Evolutionary conservation across 148 eudicot genomes (phyloP).

Genomic region (Arbutus unedo): DNA sequence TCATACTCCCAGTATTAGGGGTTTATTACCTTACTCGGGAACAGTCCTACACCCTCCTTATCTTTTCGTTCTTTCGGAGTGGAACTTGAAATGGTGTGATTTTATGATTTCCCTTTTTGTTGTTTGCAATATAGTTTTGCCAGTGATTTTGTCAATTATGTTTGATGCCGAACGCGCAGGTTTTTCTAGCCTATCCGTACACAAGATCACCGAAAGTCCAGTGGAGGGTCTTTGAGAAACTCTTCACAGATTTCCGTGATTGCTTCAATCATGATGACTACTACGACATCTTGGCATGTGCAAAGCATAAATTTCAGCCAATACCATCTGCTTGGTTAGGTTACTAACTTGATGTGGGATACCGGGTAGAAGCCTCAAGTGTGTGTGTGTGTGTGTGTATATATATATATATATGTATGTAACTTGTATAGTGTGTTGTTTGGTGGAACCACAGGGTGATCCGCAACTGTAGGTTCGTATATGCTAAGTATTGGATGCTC

Average conservation of each 20-base stretch:
- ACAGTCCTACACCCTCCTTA: background rate
- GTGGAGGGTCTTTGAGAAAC: slow-evolving; percentile 74
- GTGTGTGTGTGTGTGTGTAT: too few relatives aligned
- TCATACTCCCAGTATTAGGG: background rate
- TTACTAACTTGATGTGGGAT: slow-evolving; percentile 30
- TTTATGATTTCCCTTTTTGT: background rate
- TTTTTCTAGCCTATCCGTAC: slow-evolving; percentile 66
- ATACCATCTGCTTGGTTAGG: slow-evolving; percentile 77
- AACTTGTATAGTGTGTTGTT: background rate
- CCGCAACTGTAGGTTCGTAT: background rate
- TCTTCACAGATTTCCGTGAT: slow-evolving; percentile 82
- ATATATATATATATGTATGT: background rate
- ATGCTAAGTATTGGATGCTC: background rate
- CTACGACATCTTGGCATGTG: slow-evolving; percentile 53
- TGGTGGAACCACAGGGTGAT: background rate
- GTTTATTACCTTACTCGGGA: background rate
- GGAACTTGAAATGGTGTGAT: background rate
- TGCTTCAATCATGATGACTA: slow-evolving; percentile 51
- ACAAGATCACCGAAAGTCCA: slow-evolving; percentile 59
- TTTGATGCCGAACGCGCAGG: slow-evolving; percentile 33
- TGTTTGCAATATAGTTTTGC: background rate
- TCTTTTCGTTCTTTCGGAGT: background rate
- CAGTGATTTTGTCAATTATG: background rate
- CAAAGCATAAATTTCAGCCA: slow-evolving; percentile 68
- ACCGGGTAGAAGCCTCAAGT: background rate